phyloP scores from a whole-genome alignment of 1,284 basidiomycete species.

The Mycena sp. region DNA sequence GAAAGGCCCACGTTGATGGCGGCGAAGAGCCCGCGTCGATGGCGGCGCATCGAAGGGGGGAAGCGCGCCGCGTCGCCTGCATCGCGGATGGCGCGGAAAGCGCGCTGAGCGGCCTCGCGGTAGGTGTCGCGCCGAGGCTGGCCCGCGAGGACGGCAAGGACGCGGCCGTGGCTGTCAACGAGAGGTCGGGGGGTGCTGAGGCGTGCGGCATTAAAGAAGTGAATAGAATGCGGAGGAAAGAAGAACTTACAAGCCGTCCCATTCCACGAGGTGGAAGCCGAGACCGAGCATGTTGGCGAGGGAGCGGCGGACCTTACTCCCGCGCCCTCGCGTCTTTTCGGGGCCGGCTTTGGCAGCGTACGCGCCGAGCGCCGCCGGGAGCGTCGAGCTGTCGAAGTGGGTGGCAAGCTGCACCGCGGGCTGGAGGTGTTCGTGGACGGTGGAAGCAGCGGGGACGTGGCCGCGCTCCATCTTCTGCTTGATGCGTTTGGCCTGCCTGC shows the following conservation, averaged over 20 bases:
- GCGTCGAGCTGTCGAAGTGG: not conserved
- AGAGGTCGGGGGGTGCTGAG: slow-evolving; percentile 1
- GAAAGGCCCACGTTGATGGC: too few relatives aligned
- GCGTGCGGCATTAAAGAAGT: not conserved
- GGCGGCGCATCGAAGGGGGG: too few relatives aligned
- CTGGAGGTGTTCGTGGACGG: not conserved
- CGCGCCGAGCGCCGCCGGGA: not conserved
- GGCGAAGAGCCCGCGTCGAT: too few relatives aligned
- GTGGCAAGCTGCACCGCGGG: not conserved
- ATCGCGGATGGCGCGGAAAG: too few relatives aligned
- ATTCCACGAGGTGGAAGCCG: not conserved
- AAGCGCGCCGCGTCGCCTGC: too few relatives aligned
- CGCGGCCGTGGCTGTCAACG: not conserved
- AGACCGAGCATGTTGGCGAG: not conserved
- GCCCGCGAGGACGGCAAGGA: not conserved
- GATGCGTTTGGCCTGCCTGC: too few relatives aligned
- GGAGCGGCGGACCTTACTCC: slow-evolving; percentile 6
- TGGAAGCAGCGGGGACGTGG: too few relatives aligned
- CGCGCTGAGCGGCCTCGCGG: too few relatives aligned
- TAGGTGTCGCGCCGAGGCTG: too few relatives aligned
- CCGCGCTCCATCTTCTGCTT: too few relatives aligned
- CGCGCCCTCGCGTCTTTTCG: too few relatives aligned
- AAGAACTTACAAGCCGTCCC: slow-evolving; percentile 4
- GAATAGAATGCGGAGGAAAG: not conserved
- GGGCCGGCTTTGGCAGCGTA: not conserved